phyloP scores from a whole-genome alignment of 2,329 filamentous ascomycete genomes.

The Paecilomyces sp. region DNA sequence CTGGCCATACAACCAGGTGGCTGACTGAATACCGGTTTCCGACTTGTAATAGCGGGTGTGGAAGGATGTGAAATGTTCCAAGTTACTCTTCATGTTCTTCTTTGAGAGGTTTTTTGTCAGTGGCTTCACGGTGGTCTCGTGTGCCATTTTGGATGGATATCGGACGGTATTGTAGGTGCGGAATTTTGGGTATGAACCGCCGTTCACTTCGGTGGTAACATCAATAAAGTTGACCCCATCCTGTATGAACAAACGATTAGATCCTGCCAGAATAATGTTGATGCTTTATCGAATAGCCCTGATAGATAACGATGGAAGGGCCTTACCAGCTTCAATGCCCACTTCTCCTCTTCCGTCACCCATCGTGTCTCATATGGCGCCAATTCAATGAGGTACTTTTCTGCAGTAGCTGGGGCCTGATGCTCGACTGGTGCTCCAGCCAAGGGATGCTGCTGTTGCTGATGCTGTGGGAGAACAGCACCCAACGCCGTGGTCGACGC shows the following conservation, averaged over 20 bases:
- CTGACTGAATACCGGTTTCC: slow-evolving; percentile 68
- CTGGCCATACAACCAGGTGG: slow-evolving; percentile 74
- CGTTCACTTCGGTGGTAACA: slow-evolving; percentile 63
- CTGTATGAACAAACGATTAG: slow-evolving; percentile 36
- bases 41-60: slow-evolving; percentile 55
- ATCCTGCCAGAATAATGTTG: background rate
- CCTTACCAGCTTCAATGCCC: slow-evolving; percentile 71
- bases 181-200: slow-evolving; percentile 51
- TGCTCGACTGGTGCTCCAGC: slow-evolving; percentile 12
- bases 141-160: slow-evolving; percentile 60
- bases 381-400: slow-evolving; percentile 72
- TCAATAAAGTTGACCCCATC: slow-evolving; percentile 88
- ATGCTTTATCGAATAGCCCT: background rate
- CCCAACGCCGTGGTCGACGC: slow-evolving; percentile 24
- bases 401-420: slow-evolving; percentile 18
- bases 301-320: background rate
- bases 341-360: slow-evolving; percentile 94
- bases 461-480: slow-evolving; percentile 15
- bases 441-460: slow-evolving; percentile 20
- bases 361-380: slow-evolving; percentile 74
- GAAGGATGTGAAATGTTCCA: slow-evolving; percentile 61
- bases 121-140: slow-evolving; percentile 59
- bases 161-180: slow-evolving; percentile 39
- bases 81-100: slow-evolving; percentile 66
- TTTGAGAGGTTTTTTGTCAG: slow-evolving; percentile 66